Evolutionary conservation across 305 asterid genomes (phyloP).

Genomic region (Caryopteris hybrid): DNA sequence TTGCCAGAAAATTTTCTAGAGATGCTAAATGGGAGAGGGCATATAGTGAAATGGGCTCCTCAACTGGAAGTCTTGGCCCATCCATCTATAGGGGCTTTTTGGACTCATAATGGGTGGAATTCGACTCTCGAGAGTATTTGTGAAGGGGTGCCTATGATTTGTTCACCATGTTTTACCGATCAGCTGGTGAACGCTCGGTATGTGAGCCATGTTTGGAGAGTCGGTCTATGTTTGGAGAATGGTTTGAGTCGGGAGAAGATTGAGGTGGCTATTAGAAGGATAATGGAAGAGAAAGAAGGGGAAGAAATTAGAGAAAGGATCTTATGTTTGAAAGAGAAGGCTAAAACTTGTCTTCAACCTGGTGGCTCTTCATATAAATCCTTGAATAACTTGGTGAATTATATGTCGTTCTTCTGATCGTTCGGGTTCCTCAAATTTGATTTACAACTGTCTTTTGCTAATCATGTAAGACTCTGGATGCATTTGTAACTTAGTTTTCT

Average conservation of each 20-base stretch:
- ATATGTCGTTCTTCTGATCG: slow-evolving; percentile 24
- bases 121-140: slow-evolving; percentile 40
- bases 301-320: slow-evolving; percentile 33
- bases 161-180: slow-evolving; percentile 33
- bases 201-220: slow-evolving; percentile 39
- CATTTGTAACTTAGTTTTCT: not conserved
- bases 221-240: slow-evolving; percentile 40
- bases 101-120: slow-evolving; percentile 49
- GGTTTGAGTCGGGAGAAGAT: slow-evolving; percentile 28
- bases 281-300: slow-evolving; percentile 36
- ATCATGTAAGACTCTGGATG: not conserved
- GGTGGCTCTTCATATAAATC: slow-evolving; percentile 44
- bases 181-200: slow-evolving; percentile 45
- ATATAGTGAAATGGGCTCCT: slow-evolving; percentile 36
- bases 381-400: slow-evolving; percentile 21
- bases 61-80: slow-evolving; percentile 30
- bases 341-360: slow-evolving; percentile 23
- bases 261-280: slow-evolving; percentile 22
- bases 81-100: slow-evolving; percentile 31
- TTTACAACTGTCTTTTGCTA: not conserved
- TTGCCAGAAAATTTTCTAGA: slow-evolving; percentile 22
- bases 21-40: slow-evolving; percentile 22
- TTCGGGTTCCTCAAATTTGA: not conserved
- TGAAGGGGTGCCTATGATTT: slow-evolving; percentile 44
- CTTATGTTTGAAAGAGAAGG: slow-evolving; percentile 28